Base-by-base conservation (phyloP, 2,329 filamentous ascomycete genomes). In the Hymenoscyphus linearis region DNA sequence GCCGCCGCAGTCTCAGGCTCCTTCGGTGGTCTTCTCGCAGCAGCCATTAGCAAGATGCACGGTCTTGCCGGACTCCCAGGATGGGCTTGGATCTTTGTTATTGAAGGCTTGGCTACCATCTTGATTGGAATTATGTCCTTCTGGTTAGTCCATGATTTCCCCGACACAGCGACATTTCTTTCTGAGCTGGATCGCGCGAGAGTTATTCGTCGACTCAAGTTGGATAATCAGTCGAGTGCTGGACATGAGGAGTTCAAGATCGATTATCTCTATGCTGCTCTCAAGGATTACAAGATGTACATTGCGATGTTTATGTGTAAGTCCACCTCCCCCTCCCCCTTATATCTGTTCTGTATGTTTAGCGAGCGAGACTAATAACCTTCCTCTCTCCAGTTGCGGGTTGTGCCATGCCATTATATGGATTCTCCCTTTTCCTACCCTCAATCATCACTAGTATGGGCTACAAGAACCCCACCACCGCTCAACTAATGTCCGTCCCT, bases 241-340 rank as follows among this genome's bases (percentile, higher is more conserved):
- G 80, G 85, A 65, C 58, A 61, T 1, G 80, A 85, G 65, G 79
- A 85, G 12, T 93, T 92, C 76, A 85, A 87, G 67, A 85, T 84
- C 77, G 74, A 76, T 1, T 91, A 90, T 71, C 80, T 93, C 65
- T 90, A 85, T 82, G 81, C 83, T 6, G 85, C 85, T 13, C 69
- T 92, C 26, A 86, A 81, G 60, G 91, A 95, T 72, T 95, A 89
- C 88, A 95, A 96, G 77, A 95, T 88, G 12, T 93, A 85, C 73
- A 77, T 81, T 2, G 87, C 84, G 18, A 88, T 89, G 72, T 75
- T 89, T 54, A 86, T 92, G 90, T 1, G 80, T 80, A 44, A 82
- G 44, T 50, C 10, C 1, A 50, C 4, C 25, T 22, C 18, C n/a
- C 25, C 10, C 1, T 25, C 4, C 25, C 22, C 18, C n/a, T 18